phyloP scores from a whole-genome alignment of 371 early-diverging fungal species.

The Mortierella sp. region DNA sequence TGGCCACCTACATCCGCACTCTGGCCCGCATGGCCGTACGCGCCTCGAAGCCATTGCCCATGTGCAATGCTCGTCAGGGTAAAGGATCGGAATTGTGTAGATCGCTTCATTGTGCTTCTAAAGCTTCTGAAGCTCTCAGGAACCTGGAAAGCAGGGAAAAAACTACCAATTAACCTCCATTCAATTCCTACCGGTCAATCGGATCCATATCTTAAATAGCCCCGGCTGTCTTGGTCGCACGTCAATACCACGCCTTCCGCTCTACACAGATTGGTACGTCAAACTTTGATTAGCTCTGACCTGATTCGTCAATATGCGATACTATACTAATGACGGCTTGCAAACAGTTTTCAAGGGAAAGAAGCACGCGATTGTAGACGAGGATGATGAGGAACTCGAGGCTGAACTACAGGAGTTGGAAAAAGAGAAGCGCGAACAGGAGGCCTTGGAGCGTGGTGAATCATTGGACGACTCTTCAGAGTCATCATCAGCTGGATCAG shows the following conservation, averaged over 20 bases:
- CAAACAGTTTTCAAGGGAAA: slow-evolving; percentile 31
- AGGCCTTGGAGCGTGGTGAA: slow-evolving; percentile 35
- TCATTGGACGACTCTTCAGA: slow-evolving; percentile 9
- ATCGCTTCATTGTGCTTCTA: neutral
- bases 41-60: slow-evolving; percentile 22
- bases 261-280: slow-evolving; percentile 46
- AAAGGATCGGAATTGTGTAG: neutral
- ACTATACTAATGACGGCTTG: neutral
- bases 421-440: slow-evolving; percentile 50
- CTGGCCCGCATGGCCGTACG: slow-evolving; percentile 47
- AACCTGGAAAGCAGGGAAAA: neutral
- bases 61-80: slow-evolving; percentile 43
- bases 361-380: slow-evolving; percentile 47
- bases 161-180: neutral
- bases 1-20: slow-evolving; percentile 44
- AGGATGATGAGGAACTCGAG: slow-evolving; percentile 53
- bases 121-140: neutral
- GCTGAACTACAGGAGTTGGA: slow-evolving; percentile 50
- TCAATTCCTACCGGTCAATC: neutral
- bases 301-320: neutral
- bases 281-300: neutral
- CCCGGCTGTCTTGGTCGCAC: slow-evolving; percentile 31
- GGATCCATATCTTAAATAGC: slow-evolving; percentile 9
- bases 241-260: slow-evolving; percentile 51
- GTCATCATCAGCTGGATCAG: slow-evolving; percentile 5